These are phyloP conservation scores for Syzygium aromaticum DNA, from an alignment of 345 rosid species.

Conservation along the genomic window DNA sequence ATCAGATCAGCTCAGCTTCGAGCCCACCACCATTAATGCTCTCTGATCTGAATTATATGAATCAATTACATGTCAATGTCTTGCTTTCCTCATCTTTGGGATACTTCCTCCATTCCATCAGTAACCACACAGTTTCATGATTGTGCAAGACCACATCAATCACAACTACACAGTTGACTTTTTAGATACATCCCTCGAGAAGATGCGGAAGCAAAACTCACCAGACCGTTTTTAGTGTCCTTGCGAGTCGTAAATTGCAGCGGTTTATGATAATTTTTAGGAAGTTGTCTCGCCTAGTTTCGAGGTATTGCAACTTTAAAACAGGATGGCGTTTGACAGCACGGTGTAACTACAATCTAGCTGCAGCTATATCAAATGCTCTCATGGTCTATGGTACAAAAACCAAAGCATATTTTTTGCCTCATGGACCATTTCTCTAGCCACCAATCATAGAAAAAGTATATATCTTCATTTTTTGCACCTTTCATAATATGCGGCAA, in stretches of 20 bases:
- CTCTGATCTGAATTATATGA: not conserved
- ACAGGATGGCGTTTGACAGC: not conserved
- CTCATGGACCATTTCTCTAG: not conserved
- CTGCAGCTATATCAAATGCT: not conserved
- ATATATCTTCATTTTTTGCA: not conserved
- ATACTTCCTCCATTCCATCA: not conserved
- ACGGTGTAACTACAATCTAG: not conserved
- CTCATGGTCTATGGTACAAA: not conserved
- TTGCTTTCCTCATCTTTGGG: not conserved
- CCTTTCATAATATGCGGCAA: not conserved
- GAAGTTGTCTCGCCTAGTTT: not conserved
- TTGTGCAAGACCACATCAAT: not conserved
- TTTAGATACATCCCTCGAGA: not conserved
- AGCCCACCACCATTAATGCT: not conserved
- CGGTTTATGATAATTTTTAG: not conserved
- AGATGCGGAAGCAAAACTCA: not conserved
- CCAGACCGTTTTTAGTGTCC: fast-evolving
- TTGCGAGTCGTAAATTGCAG: fast-evolving
- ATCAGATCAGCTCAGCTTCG: not conserved
- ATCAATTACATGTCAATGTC: not conserved
- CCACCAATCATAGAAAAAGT: not conserved
- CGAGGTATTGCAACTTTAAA: not conserved
- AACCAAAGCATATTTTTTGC: not conserved
- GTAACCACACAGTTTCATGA: not conserved
- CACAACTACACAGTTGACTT: not conserved